Percentiles rank a stretch among this genome's conserved stretches.
Conservation (phyloP, 768 basidiomycete genomes). For the Russula compacta region DNA sequence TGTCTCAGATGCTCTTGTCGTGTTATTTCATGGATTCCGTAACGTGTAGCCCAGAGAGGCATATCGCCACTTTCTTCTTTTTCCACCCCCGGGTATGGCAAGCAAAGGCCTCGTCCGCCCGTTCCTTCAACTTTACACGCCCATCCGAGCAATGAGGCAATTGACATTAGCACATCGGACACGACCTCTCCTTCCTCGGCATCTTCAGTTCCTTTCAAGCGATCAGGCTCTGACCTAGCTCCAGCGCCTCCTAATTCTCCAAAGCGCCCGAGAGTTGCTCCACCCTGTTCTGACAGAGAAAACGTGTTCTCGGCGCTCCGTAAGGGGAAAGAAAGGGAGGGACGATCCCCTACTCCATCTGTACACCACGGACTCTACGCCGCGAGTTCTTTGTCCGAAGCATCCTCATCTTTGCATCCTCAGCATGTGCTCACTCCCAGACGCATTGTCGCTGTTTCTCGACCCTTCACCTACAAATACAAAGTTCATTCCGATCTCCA, state of each 20-base stretch:
- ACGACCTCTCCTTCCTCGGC: constrained; percentile 2
- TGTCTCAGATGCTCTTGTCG: background rate
- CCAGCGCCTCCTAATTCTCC: background rate
- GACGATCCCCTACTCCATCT: background rate
- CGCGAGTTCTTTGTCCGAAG: background rate
- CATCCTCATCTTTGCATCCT: background rate
- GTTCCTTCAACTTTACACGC: background rate
- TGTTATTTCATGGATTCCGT: background rate
- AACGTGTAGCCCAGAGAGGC: background rate
- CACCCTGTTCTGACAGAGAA: constrained; percentile 2
- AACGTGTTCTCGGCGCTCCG: background rate
- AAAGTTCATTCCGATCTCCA: constrained; percentile 6
- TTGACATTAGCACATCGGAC: constrained; percentile 13
- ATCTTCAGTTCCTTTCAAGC: constrained; percentile 8
- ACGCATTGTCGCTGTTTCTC: background rate
- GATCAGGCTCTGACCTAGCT: background rate
- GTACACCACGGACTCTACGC: background rate
- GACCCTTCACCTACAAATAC: background rate
- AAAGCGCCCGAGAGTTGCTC: constrained; percentile 6
- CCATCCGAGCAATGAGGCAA: constrained; percentile 8
- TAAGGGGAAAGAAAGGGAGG: constrained; percentile 10
- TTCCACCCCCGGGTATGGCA: constrained; percentile 10
- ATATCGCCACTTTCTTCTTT: constrained; percentile 2
- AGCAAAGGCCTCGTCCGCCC: constrained; percentile 7
- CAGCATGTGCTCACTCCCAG: background rate